Evolutionary conservation across 2,329 filamentous ascomycete species (phyloP).

Genomic region (Uncinocarpus reesii): DNA sequence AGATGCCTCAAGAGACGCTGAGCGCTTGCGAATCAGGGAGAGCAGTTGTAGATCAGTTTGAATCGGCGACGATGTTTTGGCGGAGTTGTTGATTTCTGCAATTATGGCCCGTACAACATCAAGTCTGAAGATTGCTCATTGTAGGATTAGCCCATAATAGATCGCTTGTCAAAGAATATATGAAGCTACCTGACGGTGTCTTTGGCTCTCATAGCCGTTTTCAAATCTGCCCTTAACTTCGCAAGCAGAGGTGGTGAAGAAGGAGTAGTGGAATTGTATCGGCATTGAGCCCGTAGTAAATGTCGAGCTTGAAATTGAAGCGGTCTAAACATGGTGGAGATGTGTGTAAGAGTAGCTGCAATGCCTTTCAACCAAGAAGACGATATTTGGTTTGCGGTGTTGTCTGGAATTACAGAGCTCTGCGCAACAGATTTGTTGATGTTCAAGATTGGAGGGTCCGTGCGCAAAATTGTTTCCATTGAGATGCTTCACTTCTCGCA

Average conservation of each 20-base stretch:
- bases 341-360: neutral
- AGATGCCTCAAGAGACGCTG: constrained; percentile 30
- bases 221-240: constrained; percentile 39
- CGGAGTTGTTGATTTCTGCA: constrained; percentile 41
- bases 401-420: neutral
- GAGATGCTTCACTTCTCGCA: constrained; percentile 7
- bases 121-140: constrained; percentile 26
- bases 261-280: constrained; percentile 33
- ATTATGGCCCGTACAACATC: constrained; percentile 42
- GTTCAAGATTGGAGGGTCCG: constrained; percentile 17
- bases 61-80: constrained; percentile 38
- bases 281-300: constrained; percentile 19
- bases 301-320: constrained; percentile 24
- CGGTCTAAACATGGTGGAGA: constrained; percentile 26
- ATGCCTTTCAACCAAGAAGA: neutral
- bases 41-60: constrained; percentile 40
- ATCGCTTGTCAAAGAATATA: neutral
- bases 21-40: constrained; percentile 38
- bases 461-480: constrained; percentile 31
- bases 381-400: neutral
- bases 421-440: constrained; percentile 1
- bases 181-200: constrained; percentile 35
- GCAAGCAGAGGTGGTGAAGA: constrained; percentile 35
- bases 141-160: constrained; percentile 6
- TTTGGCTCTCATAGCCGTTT: constrained; percentile 42